Base-by-base conservation (phyloP, 106 monocot species). In the Dendrobium catenatum region DNA sequence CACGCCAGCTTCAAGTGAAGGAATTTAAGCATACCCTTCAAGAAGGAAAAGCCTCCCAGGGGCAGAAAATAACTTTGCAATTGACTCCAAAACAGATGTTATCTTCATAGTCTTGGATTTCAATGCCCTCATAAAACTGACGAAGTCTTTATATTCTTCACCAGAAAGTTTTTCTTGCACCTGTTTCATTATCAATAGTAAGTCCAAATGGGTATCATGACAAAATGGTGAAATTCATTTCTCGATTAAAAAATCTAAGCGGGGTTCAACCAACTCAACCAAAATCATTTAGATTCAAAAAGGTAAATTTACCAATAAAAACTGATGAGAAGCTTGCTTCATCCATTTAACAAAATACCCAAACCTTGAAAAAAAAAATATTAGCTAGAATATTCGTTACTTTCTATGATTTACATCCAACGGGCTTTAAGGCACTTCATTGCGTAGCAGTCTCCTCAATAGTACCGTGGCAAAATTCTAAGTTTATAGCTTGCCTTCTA, bases 91-190 rank as follows among this genome's bases (percentile, higher is more conserved):
- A 37, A 93, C 84, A 41, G 88, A 79, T 68, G 83, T 83, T 66
- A 93, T 82, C 79, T 86, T 87, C 91, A 91, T 90, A 54, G 88
- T 86, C 85, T 93, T 99, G 17, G 84, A 87, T 86, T 99, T 99
- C 77, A 99, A 80, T 46, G 93, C 89, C 82, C 88, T 91, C 99
- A 95, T 93, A 29, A 89, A 81, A 68, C 87, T 90, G 27, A 99
- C 91, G 88, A 99, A 99, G 58, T 99, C 93, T 55, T 83, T 95
- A 78, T 99, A 99, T 86, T 99, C 99, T 68, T 76, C 85, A 83
- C 17, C 37, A 75, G 81, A 81, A 40, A 99, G 89, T 75, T 91
- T 93, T 86, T 93, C 91, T 85, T 85, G 85, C 82, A 95, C 99
- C 99, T 99, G 83, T 59, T 83, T 49, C 55, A 79, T 51, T 42